These are phyloP conservation scores for Phytophthora kernoviae DNA, from an alignment of 352 stramenopile species.

Conservation along the genomic window DNA sequence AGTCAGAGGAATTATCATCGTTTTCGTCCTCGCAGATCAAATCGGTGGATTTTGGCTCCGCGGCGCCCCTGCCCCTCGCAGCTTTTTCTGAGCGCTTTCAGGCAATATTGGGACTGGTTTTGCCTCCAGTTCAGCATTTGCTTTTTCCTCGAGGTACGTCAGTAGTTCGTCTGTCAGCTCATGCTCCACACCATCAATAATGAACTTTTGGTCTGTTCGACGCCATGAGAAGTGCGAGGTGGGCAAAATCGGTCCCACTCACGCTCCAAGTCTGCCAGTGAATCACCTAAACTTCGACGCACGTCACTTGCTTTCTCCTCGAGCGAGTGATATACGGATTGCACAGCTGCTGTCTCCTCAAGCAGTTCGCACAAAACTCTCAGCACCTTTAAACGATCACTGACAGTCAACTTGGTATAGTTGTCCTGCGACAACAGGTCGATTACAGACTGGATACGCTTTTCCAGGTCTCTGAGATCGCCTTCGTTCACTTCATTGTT, in stretches of 20 bases:
- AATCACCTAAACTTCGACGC: constrained; percentile 55
- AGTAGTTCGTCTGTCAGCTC: constrained; percentile 77
- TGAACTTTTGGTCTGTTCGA: constrained; percentile 73
- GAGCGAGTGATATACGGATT: constrained; percentile 67
- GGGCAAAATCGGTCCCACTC: constrained; percentile 67
- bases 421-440: constrained; percentile 74
- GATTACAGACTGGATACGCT: constrained; percentile 58
- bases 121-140: constrained; percentile 62
- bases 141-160: constrained; percentile 67
- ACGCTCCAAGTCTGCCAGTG: constrained; percentile 60
- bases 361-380: constrained; percentile 71
- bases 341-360: constrained; percentile 51
- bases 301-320: constrained; percentile 69
- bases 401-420: constrained; percentile 55
- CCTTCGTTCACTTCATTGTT: constrained; percentile 33
- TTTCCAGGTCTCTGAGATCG: constrained; percentile 72
- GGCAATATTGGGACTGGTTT: constrained; percentile 51
- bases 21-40: constrained; percentile 22
- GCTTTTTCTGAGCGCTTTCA: constrained; percentile 36
- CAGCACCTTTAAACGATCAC: constrained; percentile 63
- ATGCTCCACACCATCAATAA: constrained; percentile 73
- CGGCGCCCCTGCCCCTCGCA: constrained; percentile 15
- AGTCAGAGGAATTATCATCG: constrained; percentile 37
- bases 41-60: constrained; percentile 9
- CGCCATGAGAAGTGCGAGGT: constrained; percentile 42